Conservation (phyloP, 257 asterid species). For the Parsonsia alboflavescens region DNA sequence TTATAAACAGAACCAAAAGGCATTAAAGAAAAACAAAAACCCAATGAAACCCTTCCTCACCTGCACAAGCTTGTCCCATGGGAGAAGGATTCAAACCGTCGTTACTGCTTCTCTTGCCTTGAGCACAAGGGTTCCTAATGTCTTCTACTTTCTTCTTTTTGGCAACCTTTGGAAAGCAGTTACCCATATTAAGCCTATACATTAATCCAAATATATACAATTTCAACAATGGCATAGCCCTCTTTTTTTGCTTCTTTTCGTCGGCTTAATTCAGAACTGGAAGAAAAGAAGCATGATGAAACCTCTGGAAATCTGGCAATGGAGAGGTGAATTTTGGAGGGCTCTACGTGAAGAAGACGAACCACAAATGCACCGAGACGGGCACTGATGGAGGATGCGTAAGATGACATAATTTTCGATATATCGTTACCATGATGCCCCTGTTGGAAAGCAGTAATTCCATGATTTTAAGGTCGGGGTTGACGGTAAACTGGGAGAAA, state of each 20-base stretch:
- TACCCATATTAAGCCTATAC: constrained; percentile 16
- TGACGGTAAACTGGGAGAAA: background rate
- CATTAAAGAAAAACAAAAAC: background rate
- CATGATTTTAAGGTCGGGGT: background rate
- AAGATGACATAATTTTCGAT: background rate
- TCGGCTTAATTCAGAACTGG: background rate
- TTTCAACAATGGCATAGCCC: background rate
- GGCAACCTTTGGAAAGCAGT: constrained; percentile 7
- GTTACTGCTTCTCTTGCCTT: background rate
- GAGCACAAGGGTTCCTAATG: background rate
- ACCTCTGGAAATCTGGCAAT: constrained; percentile 4
- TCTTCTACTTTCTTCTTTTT: constrained; percentile 6
- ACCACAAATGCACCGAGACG: background rate
- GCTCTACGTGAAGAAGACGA: constrained; percentile 6
- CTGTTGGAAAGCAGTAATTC: background rate
- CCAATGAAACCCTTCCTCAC: background rate
- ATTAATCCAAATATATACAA: background rate
- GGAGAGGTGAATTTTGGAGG: constrained; percentile 6
- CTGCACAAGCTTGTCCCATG: background rate
- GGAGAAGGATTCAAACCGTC: background rate
- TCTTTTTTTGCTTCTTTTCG: background rate
- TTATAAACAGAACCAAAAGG: background rate
- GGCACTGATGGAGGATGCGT: background rate
- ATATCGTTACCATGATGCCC: constrained; percentile 7
- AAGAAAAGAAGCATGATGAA: background rate